Evolutionary conservation across 2,329 filamentous ascomycete species (phyloP).

Genomic region (Thelonectria rubi): DNA sequence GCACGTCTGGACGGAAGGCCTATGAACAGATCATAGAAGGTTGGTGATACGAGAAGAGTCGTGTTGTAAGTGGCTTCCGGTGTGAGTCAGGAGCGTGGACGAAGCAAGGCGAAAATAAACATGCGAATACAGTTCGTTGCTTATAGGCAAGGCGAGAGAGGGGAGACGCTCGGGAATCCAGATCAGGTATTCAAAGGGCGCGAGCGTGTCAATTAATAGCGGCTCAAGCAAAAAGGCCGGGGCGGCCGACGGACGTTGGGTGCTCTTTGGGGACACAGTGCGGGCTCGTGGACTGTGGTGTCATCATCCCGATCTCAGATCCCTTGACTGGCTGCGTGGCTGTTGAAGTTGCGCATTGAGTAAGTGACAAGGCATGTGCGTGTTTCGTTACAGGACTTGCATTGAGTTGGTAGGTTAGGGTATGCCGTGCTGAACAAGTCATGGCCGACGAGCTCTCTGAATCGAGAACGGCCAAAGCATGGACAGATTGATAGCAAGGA

Average conservation of each 20-base stretch:
- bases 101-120: background rate
- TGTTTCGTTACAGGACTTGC: too few species aligned
- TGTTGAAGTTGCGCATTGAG: too few species aligned
- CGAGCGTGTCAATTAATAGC: slow-evolving; percentile 38
- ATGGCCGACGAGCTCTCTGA: too few species aligned
- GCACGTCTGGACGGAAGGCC: background rate
- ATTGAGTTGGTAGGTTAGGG: too few species aligned
- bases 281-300: slow-evolving; percentile 1
- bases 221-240: slow-evolving; percentile 20
- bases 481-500: too few species aligned
- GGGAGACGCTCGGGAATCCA: slow-evolving; percentile 22
- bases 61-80: background rate
- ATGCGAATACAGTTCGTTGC: background rate
- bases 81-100: slow-evolving; percentile 1
- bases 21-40: background rate
- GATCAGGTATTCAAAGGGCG: slow-evolving; percentile 33
- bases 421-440: too few species aligned
- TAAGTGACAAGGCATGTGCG: too few species aligned
- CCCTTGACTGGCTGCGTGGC: too few species aligned
- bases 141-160: slow-evolving; percentile 8
- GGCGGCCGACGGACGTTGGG: slow-evolving; percentile 2
- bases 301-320: too few species aligned
- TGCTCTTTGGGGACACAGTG: background rate
- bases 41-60: background rate
- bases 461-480: too few species aligned